Evolutionary conservation across 257 asterid genomes (phyloP), one percentile per base, ranked within the genome.

Genomic region (Perilla frutescens): DNA sequence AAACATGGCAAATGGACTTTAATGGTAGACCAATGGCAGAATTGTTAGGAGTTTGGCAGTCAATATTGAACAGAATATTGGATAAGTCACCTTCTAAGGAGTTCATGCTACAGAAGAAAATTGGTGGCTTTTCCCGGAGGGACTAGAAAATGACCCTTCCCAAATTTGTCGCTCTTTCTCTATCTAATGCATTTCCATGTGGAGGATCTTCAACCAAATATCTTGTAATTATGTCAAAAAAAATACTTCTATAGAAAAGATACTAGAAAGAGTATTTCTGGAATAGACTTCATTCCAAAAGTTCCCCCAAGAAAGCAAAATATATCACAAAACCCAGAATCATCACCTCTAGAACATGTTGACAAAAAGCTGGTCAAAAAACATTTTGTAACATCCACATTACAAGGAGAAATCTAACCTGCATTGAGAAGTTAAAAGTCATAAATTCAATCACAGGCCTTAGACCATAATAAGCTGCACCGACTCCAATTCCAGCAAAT

Each of bases 351-450:
- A 64, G 8, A 65, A 39, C 66, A 50, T 31, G 61, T 29, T 45
- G 56, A 68, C 7, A 34, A 47, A 31, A 49, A 53, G 59, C 5
- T 11, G 44, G 57, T 13, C 45, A 72, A 78, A 2, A 39, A 39
- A 29, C 51, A 70, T 53, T 36, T 61, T 47, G 9, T 55, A 36
- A 49, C 10, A 50, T 40, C 64, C 71, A 40, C 74, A 48, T 58
- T n/a, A 31, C 5, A 41, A 54, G 15, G 62, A 51, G 65, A 83
- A 71, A 26, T 62, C 78, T 49, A 49, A 91, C 97, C 97, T 91
- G 97, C 97, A 91, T 85, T 26, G 97, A 82, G 84, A 91, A 91
- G 82, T 91, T 91, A 69, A 91, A 84, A 8, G 97, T 91, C 97
- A 91, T 91, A 76, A 91, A 91, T 78, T 91, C 97, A 65, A 91